Percentiles rank a stretch among this genome's conserved stretches.
Evolutionary conservation across 345 rosid species (phyloP).

Genomic region (Trapa bicornis): DNA sequence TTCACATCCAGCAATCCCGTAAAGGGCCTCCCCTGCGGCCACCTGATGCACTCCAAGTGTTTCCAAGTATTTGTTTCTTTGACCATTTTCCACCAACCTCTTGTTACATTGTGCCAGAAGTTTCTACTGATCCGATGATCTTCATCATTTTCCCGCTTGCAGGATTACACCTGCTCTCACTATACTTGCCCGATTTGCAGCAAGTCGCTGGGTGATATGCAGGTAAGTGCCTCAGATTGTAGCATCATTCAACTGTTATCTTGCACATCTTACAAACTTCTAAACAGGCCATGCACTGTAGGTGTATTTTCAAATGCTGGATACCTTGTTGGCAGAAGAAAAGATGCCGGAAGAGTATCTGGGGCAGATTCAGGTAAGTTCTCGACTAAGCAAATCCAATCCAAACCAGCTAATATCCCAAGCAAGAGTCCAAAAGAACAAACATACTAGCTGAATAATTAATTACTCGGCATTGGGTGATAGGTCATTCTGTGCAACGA

Average conservation of each 20-base stretch:
- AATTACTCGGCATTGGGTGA: background rate
- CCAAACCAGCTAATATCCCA: background rate
- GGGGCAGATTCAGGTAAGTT: slow-evolving; percentile 54
- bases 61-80: slow-evolving; percentile 38
- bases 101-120: background rate
- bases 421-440: too few relatives aligned
- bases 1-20: slow-evolving; percentile 56
- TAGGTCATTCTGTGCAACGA: slow-evolving; percentile 20
- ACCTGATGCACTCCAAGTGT: slow-evolving; percentile 77
- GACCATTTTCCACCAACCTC: background rate
- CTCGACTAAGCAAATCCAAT: background rate
- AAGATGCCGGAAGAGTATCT: slow-evolving; percentile 54
- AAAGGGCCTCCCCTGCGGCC: slow-evolving; percentile 81
- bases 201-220: slow-evolving; percentile 93
- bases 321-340: slow-evolving; percentile 60
- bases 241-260: background rate
- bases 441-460: background rate
- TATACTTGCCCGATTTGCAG: slow-evolving; percentile 80
- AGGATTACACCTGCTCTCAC: slow-evolving; percentile 66
- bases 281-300: slow-evolving; percentile 11
- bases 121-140: slow-evolving; percentile 3
- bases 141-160: slow-evolving; percentile 18
- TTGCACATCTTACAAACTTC: background rate
- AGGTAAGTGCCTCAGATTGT: slow-evolving; percentile 30
- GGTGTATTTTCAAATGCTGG: slow-evolving; percentile 78